Base-by-base conservation (phyloP, 352 stramenopile genomes). In the Globisporangium emineosum region DNA sequence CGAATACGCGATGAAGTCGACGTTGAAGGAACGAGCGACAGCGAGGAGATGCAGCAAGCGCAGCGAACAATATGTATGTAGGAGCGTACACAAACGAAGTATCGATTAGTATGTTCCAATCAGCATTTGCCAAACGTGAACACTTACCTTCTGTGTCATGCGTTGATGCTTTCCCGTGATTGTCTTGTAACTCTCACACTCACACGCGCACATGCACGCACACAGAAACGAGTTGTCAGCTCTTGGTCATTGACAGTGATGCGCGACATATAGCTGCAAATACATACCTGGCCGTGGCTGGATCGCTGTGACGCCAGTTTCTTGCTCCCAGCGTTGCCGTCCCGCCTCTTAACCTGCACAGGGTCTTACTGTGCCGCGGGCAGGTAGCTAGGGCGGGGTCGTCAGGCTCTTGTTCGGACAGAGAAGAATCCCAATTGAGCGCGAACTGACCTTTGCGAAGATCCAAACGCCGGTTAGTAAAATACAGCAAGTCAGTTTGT, bases 121-220 rank as follows among this genome's bases (percentile, higher is more conserved):
- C 19, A 49, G n/a, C 42, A 49, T 49, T 49, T 49, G n/a, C 42
- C 42, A 49, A 25, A 49, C 42, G 42, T 49, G 19, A 49, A 49
- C 42, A 19, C 42, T 49, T 49, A 25, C 42, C 42, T 49, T 49
- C 9, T 49, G 42, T 25, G 42, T 19, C 17, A 49, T 12, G 42
- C 7, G 19, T 6, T 49, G 42, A 25, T n/a, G 15, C 42, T 49
- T 49, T 23, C 42, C 13, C 5, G 6, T n/a, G 42, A 7, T 12
- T 49, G 42, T 12, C 42, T 7, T 25, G 12, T 10, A 25, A 25
- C 42, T 19, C 42, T 49, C 42, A 10, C 42, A 23, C 17, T 49
- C 37, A 12, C 42, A 49, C 42, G 5, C 42, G 42, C 42, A 23
- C 42, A 49, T 23, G n/a, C 42, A 23, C 42, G 12, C 42, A 49